These are phyloP conservation scores for Pisolithus albus DNA, from an alignment of 768 basidiomycete species.

Conservation along the genomic window DNA sequence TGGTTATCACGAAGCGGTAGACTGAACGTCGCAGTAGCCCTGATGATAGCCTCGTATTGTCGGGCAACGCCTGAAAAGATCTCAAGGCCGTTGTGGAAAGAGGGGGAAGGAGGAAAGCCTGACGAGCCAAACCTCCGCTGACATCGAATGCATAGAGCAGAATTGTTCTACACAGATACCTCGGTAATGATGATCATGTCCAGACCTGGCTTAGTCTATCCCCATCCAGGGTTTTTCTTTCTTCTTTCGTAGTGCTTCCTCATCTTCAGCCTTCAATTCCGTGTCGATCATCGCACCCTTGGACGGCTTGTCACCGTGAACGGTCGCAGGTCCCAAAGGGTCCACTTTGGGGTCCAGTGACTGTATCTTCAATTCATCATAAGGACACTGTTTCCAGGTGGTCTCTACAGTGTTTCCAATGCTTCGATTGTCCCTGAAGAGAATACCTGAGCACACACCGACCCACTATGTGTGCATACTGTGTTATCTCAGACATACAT, in stretches of 20 bases:
- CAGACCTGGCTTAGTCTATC: neutral
- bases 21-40: too few relatives aligned
- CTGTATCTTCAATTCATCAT: slow-evolving; percentile 27
- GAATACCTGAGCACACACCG: neutral
- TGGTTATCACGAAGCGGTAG: neutral
- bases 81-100: too few relatives aligned
- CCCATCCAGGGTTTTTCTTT: neutral
- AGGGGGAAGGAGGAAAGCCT: too few relatives aligned
- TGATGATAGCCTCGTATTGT: too few relatives aligned
- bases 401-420: slow-evolving; percentile 33
- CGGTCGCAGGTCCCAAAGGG: slow-evolving; percentile 43
- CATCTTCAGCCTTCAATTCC: slow-evolving; percentile 47
- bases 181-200: too few relatives aligned
- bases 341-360: slow-evolving; percentile 31
- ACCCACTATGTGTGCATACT: neutral
- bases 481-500: slow-evolving; percentile 23
- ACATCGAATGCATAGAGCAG: too few relatives aligned
- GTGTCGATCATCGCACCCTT: slow-evolving; percentile 54
- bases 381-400: slow-evolving; percentile 25
- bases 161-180: too few relatives aligned
- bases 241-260: slow-evolving; percentile 40
- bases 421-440: slow-evolving; percentile 37
- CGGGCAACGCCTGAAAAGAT: too few relatives aligned
- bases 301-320: slow-evolving; percentile 53
- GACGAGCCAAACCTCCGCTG: too few relatives aligned